phyloP scores from a whole-genome alignment of 495 filamentous ascomycete species.

The Pseudoneurospora amorphoporcata region DNA sequence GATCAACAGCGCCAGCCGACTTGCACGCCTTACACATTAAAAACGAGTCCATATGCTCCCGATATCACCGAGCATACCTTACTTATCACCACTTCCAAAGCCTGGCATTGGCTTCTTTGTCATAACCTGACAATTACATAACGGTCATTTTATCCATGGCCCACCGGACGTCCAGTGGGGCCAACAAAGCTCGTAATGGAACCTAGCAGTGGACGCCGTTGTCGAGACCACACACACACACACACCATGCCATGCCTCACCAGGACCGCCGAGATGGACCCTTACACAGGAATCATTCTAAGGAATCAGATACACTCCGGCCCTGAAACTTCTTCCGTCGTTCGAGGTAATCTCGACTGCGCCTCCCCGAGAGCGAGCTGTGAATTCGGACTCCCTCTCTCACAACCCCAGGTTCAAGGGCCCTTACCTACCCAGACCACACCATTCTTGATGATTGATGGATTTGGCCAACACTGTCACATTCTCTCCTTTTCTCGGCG shows the following conservation, averaged over 20 bases:
- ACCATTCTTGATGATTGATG: no score
- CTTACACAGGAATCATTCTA: background rate
- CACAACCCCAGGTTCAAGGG: background rate
- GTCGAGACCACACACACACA: background rate
- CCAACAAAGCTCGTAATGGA: background rate
- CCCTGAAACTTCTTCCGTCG: background rate
- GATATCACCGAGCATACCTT: no score
- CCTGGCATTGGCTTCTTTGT: background rate
- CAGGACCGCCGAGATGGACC: background rate
- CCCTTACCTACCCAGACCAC: background rate
- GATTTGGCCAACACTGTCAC: background rate
- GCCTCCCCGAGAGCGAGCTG: background rate
- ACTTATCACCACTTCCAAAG: background rate
- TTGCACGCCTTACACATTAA: no score
- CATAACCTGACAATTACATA: background rate
- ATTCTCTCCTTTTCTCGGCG: background rate
- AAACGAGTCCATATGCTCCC: no score
- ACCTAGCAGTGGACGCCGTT: background rate
- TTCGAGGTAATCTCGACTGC: background rate
- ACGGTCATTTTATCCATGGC: background rate
- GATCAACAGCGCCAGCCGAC: background rate
- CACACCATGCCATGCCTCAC: background rate
- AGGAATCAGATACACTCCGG: background rate
- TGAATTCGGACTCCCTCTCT: background rate
- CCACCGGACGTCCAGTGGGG: background rate